Percentiles rank a stretch among this genome's conserved stretches.
Conservation (phyloP, 1,139 yeast genomes). For the Casaregolazyma lundiana region DNA sequence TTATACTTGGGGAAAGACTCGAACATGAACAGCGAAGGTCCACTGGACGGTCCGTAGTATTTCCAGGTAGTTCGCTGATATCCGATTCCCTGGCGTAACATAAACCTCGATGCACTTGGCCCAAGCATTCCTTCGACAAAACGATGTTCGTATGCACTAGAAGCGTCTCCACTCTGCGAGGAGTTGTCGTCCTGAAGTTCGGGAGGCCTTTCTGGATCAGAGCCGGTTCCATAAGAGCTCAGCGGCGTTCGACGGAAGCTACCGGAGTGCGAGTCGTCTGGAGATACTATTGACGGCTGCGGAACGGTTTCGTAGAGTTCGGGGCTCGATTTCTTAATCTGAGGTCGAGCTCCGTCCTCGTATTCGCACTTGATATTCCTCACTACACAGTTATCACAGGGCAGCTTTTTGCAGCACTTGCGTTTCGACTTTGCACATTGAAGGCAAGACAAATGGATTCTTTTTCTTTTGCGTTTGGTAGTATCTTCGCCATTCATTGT, state of each 20-base stretch:
- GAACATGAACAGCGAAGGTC: constrained; percentile 21
- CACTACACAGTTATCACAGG: constrained; percentile 20
- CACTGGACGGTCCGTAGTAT: constrained; percentile 23
- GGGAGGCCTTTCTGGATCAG: too few species aligned
- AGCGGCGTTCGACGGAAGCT: not conserved
- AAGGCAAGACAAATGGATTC: constrained; percentile 20
- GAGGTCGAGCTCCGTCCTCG: constrained; percentile 10
- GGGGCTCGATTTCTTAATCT: not conserved
- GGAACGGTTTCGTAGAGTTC: too few species aligned
- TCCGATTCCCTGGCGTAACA: constrained; percentile 18
- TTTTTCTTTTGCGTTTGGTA: constrained; percentile 13
- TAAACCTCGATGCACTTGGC: constrained; percentile 11
- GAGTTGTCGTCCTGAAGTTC: not conserved
- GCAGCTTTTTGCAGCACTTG: constrained; percentile 19
- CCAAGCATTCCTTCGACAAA: not conserved
- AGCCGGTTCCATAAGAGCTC: too few species aligned
- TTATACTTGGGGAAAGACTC: constrained; percentile 10
- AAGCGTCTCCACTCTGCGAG: not conserved
- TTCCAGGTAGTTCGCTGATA: constrained; percentile 17
- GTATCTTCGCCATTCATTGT: not conserved
- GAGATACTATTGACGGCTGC: not conserved
- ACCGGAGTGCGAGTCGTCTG: not conserved
- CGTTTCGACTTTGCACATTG: constrained; percentile 21
- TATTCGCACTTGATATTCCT: constrained; percentile 19
- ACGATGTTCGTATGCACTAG: not conserved